Percentiles rank a stretch among this genome's conserved stretches.
Evolutionary conservation across 2,329 filamentous ascomycete species (phyloP).

Genomic region (Lasiodiplodia theobromae): DNA sequence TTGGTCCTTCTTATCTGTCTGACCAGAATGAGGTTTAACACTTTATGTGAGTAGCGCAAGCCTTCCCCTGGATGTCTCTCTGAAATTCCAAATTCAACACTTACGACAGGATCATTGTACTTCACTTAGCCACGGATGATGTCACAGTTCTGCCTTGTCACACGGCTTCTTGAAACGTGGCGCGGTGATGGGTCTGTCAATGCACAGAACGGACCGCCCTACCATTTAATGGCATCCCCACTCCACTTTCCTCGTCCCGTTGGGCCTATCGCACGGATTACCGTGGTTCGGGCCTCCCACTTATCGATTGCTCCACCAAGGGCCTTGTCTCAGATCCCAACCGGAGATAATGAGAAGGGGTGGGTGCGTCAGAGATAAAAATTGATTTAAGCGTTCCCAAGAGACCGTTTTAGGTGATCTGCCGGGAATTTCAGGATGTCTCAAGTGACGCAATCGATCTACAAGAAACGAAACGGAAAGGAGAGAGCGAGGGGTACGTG

Average conservation of each 20-base stretch:
- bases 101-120: background rate
- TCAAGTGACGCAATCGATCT: constrained; percentile 23
- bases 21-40: no score
- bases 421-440: background rate
- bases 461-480: constrained; percentile 19
- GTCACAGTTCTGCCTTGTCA: background rate
- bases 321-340: background rate
- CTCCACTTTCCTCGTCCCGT: background rate
- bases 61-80: background rate
- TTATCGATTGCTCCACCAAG: background rate
- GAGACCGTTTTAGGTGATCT: background rate
- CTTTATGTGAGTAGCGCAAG: background rate
- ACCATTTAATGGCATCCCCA: background rate
- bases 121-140: background rate
- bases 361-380: background rate
- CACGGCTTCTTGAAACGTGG: background rate
- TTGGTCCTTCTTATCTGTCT: no score
- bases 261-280: background rate
- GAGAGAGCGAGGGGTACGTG: constrained; percentile 6
- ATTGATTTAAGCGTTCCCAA: background rate
- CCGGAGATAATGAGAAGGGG: background rate
- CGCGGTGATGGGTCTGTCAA: constrained; percentile 1
- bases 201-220: background rate
- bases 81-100: background rate
- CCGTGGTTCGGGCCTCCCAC: background rate